Evolutionary conservation across 805 yeast genomes (phyloP), one percentile per base, ranked within the genome.

Genomic region (Clavispora santaluciae): DNA sequence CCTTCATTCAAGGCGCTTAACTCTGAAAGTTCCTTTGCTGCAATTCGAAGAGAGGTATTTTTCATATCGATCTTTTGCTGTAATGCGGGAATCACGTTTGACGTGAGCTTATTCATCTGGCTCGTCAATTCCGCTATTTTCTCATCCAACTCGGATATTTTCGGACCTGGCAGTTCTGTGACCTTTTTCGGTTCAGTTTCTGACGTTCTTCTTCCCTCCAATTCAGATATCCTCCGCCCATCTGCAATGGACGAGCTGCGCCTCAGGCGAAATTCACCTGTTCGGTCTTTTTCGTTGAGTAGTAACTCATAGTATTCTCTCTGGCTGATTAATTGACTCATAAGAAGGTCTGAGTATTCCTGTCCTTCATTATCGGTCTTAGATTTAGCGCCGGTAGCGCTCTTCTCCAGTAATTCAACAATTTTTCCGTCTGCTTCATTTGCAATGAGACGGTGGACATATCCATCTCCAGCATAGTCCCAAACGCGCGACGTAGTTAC

Each of bases 401-500:
- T 45, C 39, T 68, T 70, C 21, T 66, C 72, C 0, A 73, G 70
- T 11, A 88, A 68, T 58, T 89, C 97, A 3, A 89, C 95, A 23
- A 90, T 62, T 52, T 90, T 90, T 0, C 97, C 97, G 57, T 89
- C 96, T 0, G 83, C 72, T 57, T 86, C 90, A 60, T 86, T 88
- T 45, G 89, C 87, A 4, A 89, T 75, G 33, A 89, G 64, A 37
- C 97, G 62, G 60, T 89, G 97, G 8, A 89, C 96, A 59, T 89
- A 89, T 48, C 79, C 81, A 57, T 89, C 97, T 2, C 90, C 90
- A 0, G 90, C 89, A 58, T 89, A 89, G 59, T 89, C 96, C 97
- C 97, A 89, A 1, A 89, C 95, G 30, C 97, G 69, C 45, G 89
- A 93, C 0, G 95, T 78, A 9, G 71, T 63, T 35, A 86, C 68